Evolutionary conservation across 1,284 basidiomycete genomes (phyloP), one percentile per base, ranked within the genome.

Genomic region (Meira nashicola): DNA sequence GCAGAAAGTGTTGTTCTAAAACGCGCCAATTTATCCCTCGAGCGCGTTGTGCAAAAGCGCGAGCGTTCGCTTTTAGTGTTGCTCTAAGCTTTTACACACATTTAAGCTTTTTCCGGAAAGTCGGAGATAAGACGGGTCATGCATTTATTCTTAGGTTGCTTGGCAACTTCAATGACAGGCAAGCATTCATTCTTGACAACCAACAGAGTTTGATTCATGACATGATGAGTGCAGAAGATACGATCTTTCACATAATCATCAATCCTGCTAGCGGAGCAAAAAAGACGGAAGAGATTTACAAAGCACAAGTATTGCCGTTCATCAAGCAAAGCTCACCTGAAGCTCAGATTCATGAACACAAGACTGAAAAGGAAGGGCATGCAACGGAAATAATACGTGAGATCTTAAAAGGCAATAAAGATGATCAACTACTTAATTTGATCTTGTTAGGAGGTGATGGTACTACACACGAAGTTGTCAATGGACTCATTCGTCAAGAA

Each of bases 401-500:
- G 21, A 54, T 70, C 7, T 40, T 50, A 7, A 25, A n/a, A 17
- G 44, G 15, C 5, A 12, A n/a, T 23, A 41, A 14, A 2, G 17
- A 17, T 10, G n/a, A 57, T 17, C 28, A 10, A 17, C 79, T 82
- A 17, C 86, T 63, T 21, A 52, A 66, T 40, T n/a, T 74, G 3
- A 58, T 77, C 15, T 33, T 78, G 5, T 54, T 79, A 0, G 78
- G 77, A 6, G 78, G 78, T 6, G 78, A 79, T 50, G 78, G 78
- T 11, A 79, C 78, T 6, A 71, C 72, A n/a, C 68, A 74, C 54
- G 78, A 79, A 43, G 23, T 79, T 10, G 48, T 79, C 14, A 73
- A 77, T 17, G 76, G 76, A 9, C 48, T 73, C 4, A 63, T 51
- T 10, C 25, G 47, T 43, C 33, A 48, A 46, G 15, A 17, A 14